Evolutionary conservation across 1,139 yeast species (phyloP), one percentile per base, ranked within the genome.

Genomic region (Arxiozyma telluris): DNA sequence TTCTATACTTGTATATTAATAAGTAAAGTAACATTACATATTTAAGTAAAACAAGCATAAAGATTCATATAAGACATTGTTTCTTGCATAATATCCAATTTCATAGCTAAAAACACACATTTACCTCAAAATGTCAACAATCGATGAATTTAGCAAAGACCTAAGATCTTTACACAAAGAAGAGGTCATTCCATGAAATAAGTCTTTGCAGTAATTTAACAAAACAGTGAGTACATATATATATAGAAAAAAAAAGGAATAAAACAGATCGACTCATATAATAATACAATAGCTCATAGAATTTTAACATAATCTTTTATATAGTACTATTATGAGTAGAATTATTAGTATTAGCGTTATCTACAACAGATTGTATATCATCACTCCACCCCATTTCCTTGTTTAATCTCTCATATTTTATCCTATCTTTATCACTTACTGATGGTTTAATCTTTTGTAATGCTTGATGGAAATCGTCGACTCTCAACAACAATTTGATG

Each of bases 351-450:
- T n/a, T n/a, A n/a, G n/a, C n/a, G n/a, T n/a, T 45, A 45, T 45
- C 47, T 30, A 21, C 20, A 27, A 23, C 57, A 21, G 62, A 54
- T 27, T 56, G 60, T 3, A 58, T 64, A 20, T 66, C 68, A 48
- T 68, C 71, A 52, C 62, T 65, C 84, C 84, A 80, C 0, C 84
- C 86, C 80, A 82, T 76, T 57, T 78, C 75, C 64, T 75, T 80
- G 61, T 80, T 81, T 57, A 82, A 67, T 56, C 68, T 71, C 21
- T 87, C 94, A 66, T 93, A 93, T 63, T 84, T 87, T 43, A 74
- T 66, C 58, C 98, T 79, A 64, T 93, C 98, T 58, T 76, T 76
- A 64, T 90, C 97, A 61, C 90, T 84, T 3, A 93, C 98, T 70
- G 96, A 87, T 1, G 98, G 98, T 57, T 85, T 83, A 18, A 93